Evolutionary conservation across 2,329 filamentous ascomycete species (phyloP).

Genomic region (Graphilbum sp.): DNA sequence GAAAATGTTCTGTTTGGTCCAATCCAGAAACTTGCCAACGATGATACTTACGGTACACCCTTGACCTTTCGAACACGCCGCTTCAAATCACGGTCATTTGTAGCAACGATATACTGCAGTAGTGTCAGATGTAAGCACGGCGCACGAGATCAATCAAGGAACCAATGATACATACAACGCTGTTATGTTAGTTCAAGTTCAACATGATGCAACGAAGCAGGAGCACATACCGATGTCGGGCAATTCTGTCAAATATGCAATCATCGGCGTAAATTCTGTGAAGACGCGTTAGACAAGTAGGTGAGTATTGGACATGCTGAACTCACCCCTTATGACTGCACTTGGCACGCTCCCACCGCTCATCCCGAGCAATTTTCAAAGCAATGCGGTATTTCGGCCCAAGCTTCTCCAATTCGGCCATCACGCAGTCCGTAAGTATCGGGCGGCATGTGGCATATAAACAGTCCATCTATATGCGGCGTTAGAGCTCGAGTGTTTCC

Average conservation of each 20-base stretch:
- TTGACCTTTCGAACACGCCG: slow-evolving; percentile 65
- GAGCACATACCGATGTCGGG: slow-evolving; percentile 38
- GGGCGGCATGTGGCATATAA: slow-evolving; percentile 84
- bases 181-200: slow-evolving; percentile 25
- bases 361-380: slow-evolving; percentile 71
- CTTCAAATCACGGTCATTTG: slow-evolving; percentile 66
- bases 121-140: too few relatives aligned
- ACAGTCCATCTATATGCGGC: slow-evolving; percentile 62
- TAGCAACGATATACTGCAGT: slow-evolving; percentile 13
- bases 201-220: slow-evolving; percentile 22
- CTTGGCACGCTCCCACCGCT: slow-evolving; percentile 68
- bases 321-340: slow-evolving; percentile 70
- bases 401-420: slow-evolving; percentile 78
- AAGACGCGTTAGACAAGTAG: slow-evolving; percentile 43
- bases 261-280: slow-evolving; percentile 54
- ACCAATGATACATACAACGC: slow-evolving; percentile 13
- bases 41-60: slow-evolving; percentile 38
- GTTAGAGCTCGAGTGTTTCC: slow-evolving; percentile 1
- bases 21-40: background rate
- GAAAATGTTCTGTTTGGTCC: too few relatives aligned
- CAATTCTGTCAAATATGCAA: slow-evolving; percentile 60
- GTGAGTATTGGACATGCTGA: too few relatives aligned
- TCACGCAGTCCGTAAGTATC: slow-evolving; percentile 61
- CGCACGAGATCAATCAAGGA: too few relatives aligned
- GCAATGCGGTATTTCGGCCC: slow-evolving; percentile 81